Conservation (phyloP, 1,284 basidiomycete genomes). For the Rugosomyces carneus region DNA sequence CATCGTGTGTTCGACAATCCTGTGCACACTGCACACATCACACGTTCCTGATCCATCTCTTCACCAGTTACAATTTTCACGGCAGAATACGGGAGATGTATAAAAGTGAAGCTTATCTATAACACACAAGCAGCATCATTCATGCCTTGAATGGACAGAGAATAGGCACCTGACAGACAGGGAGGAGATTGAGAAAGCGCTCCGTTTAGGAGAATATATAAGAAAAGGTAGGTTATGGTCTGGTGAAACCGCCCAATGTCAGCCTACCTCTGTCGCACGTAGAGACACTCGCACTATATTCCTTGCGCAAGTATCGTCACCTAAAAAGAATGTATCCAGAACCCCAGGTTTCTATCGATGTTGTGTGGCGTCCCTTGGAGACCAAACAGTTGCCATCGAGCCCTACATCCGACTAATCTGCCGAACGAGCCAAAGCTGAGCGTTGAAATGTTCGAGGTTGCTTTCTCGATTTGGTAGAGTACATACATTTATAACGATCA, state of each 20-base stretch:
- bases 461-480: too few species aligned
- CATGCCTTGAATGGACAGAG: constrained; percentile 38
- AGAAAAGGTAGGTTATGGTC: constrained; percentile 60
- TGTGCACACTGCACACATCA: constrained; percentile 12
- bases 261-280: constrained; percentile 4
- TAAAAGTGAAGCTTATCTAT: constrained; percentile 49
- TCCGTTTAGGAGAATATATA: constrained; percentile 81
- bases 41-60: constrained; percentile 11
- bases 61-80: constrained; percentile 66
- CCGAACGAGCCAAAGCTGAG: background rate
- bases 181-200: constrained; percentile 71
- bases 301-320: constrained; percentile 82
- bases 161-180: constrained; percentile 66
- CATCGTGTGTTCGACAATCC: constrained; percentile 47
- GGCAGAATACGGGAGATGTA: constrained; percentile 62
- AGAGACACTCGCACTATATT: constrained; percentile 86
- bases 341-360: constrained; percentile 7
- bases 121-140: background rate
- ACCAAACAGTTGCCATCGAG: constrained; percentile 9
- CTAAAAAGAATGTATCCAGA: constrained; percentile 68
- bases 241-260: background rate
- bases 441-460: too few species aligned
- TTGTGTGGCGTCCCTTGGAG: constrained; percentile 8
- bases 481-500: too few species aligned
- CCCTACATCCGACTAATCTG: constrained; percentile 2